Evolutionary conservation across 495 filamentous ascomycete genomes (phyloP).

Genomic region (Massariosphaeria phaeospora): DNA sequence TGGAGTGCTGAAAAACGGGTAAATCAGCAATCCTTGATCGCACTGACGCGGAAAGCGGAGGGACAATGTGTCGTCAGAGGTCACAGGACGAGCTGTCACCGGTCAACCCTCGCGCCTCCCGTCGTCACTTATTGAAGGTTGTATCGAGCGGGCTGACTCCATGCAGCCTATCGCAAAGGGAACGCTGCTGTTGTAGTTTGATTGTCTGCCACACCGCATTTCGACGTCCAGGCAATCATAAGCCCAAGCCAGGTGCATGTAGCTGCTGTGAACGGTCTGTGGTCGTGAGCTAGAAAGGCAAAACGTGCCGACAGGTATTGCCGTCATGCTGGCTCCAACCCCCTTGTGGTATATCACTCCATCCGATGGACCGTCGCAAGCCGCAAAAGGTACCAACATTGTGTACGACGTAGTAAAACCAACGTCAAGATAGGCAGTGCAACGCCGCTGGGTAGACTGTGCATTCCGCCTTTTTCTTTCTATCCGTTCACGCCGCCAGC

Average conservation of each 20-base stretch:
- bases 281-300: too few relatives aligned
- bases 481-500: not conserved
- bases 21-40: too few relatives aligned
- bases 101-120: conserved; percentile 12
- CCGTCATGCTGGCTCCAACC: not conserved
- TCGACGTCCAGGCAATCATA: too few relatives aligned
- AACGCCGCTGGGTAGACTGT: too few relatives aligned
- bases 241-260: too few relatives aligned
- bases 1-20: conserved; percentile 16
- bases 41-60: too few relatives aligned
- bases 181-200: conserved; percentile 18
- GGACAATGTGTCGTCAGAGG: conserved; percentile 1
- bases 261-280: too few relatives aligned
- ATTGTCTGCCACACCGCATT: conserved; percentile 26
- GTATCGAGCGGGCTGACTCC: conserved; percentile 10
- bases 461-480: not conserved
- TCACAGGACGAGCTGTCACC: conserved; percentile 24
- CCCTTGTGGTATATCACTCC: too few relatives aligned
- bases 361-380: conserved; percentile 5
- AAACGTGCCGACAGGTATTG: not conserved
- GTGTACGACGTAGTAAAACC: conserved; percentile 1
- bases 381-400: not conserved
- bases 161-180: conserved; percentile 7
- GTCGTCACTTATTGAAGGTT: conserved; percentile 8
- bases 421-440: not conserved